Evolutionary conservation across 2,329 filamentous ascomycete species (phyloP).

Genomic region (Cladosporium sp.): DNA sequence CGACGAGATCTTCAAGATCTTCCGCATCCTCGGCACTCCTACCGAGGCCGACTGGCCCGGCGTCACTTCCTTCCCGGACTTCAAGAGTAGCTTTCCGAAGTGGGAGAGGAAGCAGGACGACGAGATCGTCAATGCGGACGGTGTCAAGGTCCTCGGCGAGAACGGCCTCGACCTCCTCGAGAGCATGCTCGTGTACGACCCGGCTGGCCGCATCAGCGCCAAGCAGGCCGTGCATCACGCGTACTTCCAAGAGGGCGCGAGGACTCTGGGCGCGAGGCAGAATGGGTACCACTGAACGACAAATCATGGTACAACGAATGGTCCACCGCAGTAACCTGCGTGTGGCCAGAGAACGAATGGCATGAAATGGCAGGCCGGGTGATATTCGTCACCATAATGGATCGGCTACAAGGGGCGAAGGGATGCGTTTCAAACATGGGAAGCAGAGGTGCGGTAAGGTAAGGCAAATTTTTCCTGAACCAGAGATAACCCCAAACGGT

Average conservation of each 20-base stretch:
- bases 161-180: constrained; percentile 63
- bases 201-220: constrained; percentile 77
- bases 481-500: background rate
- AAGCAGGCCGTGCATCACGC: constrained; percentile 81
- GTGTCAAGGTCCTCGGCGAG: constrained; percentile 55
- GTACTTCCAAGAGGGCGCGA: constrained; percentile 54
- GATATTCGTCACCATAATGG: background rate
- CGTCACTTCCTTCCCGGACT: constrained; percentile 90
- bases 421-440: background rate
- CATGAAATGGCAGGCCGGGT: background rate
- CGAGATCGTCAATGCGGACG: constrained; percentile 57
- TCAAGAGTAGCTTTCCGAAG: constrained; percentile 87
- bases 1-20: constrained; percentile 92
- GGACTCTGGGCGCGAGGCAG: constrained; percentile 2
- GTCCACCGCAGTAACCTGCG: background rate
- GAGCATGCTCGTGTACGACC: constrained; percentile 76
- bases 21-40: constrained; percentile 75
- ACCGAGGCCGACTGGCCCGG: constrained; percentile 79
- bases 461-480: background rate
- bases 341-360: background rate
- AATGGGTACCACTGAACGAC: constrained; percentile 8
- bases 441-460: background rate
- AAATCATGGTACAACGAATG: background rate
- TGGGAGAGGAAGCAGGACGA: constrained; percentile 67
- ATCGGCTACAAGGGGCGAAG: background rate